These are phyloP conservation scores for Daldinia decipiens DNA, from an alignment of 495 filamentous ascomycete genomes.

Conservation along the genomic window DNA sequence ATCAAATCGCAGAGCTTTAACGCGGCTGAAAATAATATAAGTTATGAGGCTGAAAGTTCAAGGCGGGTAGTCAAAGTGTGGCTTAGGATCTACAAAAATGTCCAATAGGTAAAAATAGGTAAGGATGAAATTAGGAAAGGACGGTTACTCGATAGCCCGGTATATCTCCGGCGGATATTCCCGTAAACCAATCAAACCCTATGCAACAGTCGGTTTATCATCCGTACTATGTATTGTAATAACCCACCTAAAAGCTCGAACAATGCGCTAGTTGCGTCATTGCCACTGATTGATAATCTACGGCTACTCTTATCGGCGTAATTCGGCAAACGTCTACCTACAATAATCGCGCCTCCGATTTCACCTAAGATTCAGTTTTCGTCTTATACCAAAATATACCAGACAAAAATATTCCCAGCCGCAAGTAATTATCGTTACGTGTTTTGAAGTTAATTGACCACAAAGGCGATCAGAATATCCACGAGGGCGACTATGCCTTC, in stretches of 20 bases:
- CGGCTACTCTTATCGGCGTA: slow-evolving; percentile 38
- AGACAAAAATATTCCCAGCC: neutral
- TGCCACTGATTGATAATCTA: slow-evolving; percentile 44
- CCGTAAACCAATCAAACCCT: neutral
- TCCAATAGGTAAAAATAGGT: too few species aligned
- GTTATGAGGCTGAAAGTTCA: slow-evolving; percentile 7
- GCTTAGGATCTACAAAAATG: slow-evolving; percentile 1
- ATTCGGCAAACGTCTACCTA: slow-evolving; percentile 29
- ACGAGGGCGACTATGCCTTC: slow-evolving; percentile 39
- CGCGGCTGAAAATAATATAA: slow-evolving; percentile 8
- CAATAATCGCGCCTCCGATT: slow-evolving; percentile 22
- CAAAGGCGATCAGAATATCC: neutral
- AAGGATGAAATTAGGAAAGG: too few species aligned
- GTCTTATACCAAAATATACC: neutral
- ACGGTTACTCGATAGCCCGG: too few species aligned
- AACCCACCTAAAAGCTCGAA: neutral
- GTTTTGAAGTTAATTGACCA: neutral
- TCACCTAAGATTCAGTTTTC: slow-evolving; percentile 8
- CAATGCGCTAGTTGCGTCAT: slow-evolving; percentile 34
- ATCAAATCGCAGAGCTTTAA: slow-evolving; percentile 5
- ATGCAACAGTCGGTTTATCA: slow-evolving; percentile 4
- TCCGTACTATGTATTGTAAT: neutral
- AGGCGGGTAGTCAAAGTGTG: neutral
- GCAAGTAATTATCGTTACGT: neutral
- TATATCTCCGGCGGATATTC: too few species aligned